A percentile compares a stretch with the other conserved stretches of the same genome.
phyloP scores from a whole-genome alignment of 192 early-diverging fungal genomes.

The Martensiomyces pterosporus region DNA sequence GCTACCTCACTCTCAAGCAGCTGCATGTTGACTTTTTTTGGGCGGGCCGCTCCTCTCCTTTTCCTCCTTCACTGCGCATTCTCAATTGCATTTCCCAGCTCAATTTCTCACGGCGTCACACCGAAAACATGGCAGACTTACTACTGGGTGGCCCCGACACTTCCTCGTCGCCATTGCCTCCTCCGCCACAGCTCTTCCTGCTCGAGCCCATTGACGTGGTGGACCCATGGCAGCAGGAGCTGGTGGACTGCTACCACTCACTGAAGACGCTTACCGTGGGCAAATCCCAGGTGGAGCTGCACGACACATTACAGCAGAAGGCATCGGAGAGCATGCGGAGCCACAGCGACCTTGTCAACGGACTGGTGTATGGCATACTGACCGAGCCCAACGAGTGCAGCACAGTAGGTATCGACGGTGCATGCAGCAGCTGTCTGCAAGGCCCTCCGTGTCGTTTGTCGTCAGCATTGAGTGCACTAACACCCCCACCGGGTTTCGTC shows the following conservation, averaged over 20 bases:
- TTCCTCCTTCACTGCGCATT: too few relatives aligned
- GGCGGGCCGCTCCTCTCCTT: too few relatives aligned
- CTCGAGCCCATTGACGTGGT: constrained; percentile 46
- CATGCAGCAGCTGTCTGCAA: neutral
- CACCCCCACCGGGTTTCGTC: too few relatives aligned
- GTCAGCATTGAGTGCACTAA: too few relatives aligned
- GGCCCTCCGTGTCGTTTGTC: neutral
- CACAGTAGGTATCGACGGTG: constrained; percentile 24
- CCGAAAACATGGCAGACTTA: too few relatives aligned
- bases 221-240: constrained; percentile 52
- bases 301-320: constrained; percentile 56
- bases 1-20: too few relatives aligned
- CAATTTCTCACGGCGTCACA: too few relatives aligned
- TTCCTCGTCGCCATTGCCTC: constrained; percentile 4
- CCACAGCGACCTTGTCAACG: constrained; percentile 54
- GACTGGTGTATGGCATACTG: constrained; percentile 58
- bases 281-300: constrained; percentile 55
- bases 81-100: too few relatives aligned
- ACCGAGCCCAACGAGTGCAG: constrained; percentile 40
- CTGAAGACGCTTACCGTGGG: constrained; percentile 30
- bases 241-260: constrained; percentile 21
- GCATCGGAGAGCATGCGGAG: constrained; percentile 52
- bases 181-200: constrained; percentile 45
- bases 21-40: too few relatives aligned
- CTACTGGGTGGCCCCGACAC: neutral